Evolutionary conservation across 2,329 filamentous ascomycete species (phyloP), one percentile per base, ranked within the genome.

Genomic region (Calonectria ilicicola): DNA sequence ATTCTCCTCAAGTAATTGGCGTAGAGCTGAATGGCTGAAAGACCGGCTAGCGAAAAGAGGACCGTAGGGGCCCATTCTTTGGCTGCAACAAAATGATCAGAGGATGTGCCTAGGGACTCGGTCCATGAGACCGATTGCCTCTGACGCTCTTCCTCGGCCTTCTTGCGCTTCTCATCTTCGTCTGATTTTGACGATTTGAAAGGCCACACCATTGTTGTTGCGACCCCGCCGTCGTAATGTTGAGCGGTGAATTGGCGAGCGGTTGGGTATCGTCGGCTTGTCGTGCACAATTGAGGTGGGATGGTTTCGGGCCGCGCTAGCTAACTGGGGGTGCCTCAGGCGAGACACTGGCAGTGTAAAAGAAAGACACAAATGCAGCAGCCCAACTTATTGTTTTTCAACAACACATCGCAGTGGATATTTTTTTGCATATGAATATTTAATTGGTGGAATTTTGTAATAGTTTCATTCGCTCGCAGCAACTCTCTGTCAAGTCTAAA

Each of bases 1-100:
- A 98, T 95, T 65, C 97, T 94, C 42, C 95, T 93, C 62, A 99
- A 87, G 81, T 96, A 97, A 70, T 89, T 93, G 78, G 90, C 91
- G 84, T 96, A 96, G 58, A 96, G 78, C 63, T 85, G 84, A 44
- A 86, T 73, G 17, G 83, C 82, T 17, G 81, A 82, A 26, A 86
- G 80, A 29, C 84, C 83, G 15, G 81, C 79, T 15, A 86, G 77
- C 6, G 84, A 84, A 69, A 84, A 83, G 5, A 82, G 65, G 15
- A 85, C 82, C 12, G 83, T 78, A 1, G 84, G 85, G 47, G 82
- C 83, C 84, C 84, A 86, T 71, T 84, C 80, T 72, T 83, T 83
- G 49, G 83, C 83, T 14, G 83, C 82, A 51, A 75, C 75, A n/a
- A 85, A 79, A 27, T 77, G 81, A 38, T 80, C 79, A 8, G 75